A percentile compares a stretch with the other conserved stretches of the same genome.
Conservation (phyloP, 2,329 filamentous ascomycete species). For the Didymellaceae sp. region DNA sequence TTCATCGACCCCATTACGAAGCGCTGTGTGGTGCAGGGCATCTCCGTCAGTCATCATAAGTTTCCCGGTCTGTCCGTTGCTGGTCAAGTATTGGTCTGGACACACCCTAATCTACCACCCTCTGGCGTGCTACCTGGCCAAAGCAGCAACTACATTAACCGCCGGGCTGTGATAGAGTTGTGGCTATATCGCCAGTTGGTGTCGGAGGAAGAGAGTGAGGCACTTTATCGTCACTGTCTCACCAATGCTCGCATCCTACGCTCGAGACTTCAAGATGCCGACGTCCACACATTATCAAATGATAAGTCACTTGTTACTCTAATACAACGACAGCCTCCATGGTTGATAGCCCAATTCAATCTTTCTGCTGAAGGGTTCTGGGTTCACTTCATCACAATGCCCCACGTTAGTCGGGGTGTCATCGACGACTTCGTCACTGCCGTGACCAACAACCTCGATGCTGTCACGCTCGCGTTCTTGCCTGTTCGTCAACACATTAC, state of each 20-base stretch:
- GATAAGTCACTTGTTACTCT: not conserved
- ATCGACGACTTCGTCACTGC: not conserved
- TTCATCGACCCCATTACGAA: not conserved
- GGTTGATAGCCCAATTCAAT: not conserved
- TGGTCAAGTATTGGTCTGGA: not conserved
- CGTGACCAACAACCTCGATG: not conserved
- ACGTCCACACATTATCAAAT: not conserved
- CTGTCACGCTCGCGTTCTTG: not conserved
- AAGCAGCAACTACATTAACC: not conserved
- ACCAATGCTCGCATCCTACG: not conserved
- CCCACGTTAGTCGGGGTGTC: not conserved
- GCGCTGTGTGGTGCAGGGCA: not conserved
- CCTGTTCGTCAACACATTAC: not conserved
- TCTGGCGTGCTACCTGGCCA: not conserved
- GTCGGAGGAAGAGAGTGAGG: not conserved
- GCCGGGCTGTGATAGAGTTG: not conserved
- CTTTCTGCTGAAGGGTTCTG: not conserved
- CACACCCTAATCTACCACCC: not conserved
- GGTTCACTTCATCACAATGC: not conserved
- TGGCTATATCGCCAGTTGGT: not conserved
- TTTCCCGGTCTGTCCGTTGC: not conserved
- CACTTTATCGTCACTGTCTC: not conserved
- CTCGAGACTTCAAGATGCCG: not conserved
- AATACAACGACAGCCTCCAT: not conserved
- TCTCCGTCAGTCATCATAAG: not conserved